These are phyloP conservation scores for Globisporangium rhizosaccharum DNA, from an alignment of 352 stramenopile genomes.

Conservation along the genomic window DNA sequence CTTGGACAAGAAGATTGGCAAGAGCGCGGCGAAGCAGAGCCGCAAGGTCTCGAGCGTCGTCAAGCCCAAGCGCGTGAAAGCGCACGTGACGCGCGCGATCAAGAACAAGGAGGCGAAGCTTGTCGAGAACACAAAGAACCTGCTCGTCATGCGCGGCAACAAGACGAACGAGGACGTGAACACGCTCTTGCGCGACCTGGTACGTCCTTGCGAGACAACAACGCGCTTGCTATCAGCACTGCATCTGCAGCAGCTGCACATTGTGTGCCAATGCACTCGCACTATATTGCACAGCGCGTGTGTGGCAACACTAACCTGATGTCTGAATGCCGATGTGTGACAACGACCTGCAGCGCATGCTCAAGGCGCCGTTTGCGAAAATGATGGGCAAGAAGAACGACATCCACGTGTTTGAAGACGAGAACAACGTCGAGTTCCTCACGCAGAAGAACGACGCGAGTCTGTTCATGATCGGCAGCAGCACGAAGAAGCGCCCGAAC, in stretches of 20 bases:
- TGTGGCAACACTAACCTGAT: not conserved
- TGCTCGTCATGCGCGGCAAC: conserved; percentile 86
- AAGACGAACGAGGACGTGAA: conserved; percentile 86
- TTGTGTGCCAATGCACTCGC: not conserved
- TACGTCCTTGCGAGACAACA: conserved; percentile 13
- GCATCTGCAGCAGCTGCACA: not conserved
- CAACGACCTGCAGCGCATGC: conserved; percentile 44
- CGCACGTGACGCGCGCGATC: conserved; percentile 71
- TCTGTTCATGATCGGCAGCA: conserved; percentile 94
- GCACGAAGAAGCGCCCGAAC: conserved; percentile 99
- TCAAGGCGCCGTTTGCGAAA: conserved; percentile 85
- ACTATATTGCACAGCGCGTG: not conserved
- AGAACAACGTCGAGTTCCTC: conserved; percentile 92
- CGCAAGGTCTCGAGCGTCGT: conserved; percentile 62
- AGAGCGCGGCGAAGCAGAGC: conserved; percentile 64
- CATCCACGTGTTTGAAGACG: conserved; percentile 92
- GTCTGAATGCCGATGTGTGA: not conserved
- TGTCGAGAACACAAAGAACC: conserved; percentile 89
- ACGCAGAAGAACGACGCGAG: conserved; percentile 97
- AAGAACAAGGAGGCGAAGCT: conserved; percentile 90
- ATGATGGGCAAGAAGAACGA: conserved; percentile 93
- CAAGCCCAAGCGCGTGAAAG: conserved; percentile 81
- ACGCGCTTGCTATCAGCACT: not conserved
- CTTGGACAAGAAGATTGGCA: conserved; percentile 56
- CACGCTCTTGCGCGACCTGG: conserved; percentile 76